Evolutionary conservation across 305 asterid genomes (phyloP), one percentile per base, ranked within the genome.

Genomic region (Rubia peregrina): DNA sequence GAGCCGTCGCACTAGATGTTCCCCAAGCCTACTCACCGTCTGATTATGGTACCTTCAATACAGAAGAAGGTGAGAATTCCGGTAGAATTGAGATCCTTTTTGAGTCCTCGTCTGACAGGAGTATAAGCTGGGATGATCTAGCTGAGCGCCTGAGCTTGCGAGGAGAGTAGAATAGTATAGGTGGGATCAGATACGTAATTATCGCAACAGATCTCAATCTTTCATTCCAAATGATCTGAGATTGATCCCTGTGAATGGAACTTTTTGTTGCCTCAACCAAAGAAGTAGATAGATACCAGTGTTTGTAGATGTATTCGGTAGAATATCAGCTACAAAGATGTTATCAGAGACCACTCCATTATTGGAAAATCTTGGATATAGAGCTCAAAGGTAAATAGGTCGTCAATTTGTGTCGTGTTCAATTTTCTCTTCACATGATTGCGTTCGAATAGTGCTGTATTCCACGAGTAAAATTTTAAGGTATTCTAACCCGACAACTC

Each of bases 1-100:
- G 99, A 76, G 98, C 96, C 6, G 87, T 85, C 41, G 87, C 96
- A 9, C 77, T 95, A 78, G 90, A 88, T 17, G 82, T 91, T 74
- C 97, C 97, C 19, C 88, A 78, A 60, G 97, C 96, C 3, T 82
- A 83, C 75, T 84, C 96, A 14, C 90, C 96, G 13, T 79, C 92
- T 43, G 36, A 71, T 6, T 91, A 95, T 44, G 99, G 99, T 41
- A 95, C 99, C 16, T 95, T 67, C 9, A 89, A 85, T 7, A 56
- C 61, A 9, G 87, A 88, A 74, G 67, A 72, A 75, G 95, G 88
- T 5, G 86, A 83, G 71, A 77, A 87, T 55, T 84, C 88, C 3
- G 80, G 82, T 68, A 73, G 80, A 51, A 57, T 61, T 9, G 80
- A 41, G 13, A 44, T 74, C 72, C 72, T 78, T 42, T 70, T 72